A percentile compares a stretch with the other conserved stretches of the same genome.
phyloP scores from a whole-genome alignment of 331 rosid genomes.

The Phaseolus coccineus region DNA sequence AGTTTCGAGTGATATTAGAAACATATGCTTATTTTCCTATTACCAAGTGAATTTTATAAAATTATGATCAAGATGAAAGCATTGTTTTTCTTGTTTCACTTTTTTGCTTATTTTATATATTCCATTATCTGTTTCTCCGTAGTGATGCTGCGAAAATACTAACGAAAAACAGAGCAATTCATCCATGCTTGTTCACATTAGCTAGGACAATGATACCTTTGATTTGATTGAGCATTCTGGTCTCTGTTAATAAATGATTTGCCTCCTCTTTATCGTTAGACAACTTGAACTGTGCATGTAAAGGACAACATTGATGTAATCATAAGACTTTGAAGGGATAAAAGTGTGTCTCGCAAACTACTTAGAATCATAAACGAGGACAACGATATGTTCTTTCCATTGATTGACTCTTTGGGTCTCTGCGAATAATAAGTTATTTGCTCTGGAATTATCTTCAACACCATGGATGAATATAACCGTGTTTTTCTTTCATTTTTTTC shows the following conservation, averaged over 20 bases:
- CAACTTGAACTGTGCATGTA: neutral
- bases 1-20: conserved; percentile 8
- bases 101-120: neutral
- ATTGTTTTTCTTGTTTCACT: neutral
- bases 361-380: conserved; percentile 33
- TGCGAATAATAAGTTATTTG: conserved; percentile 25
- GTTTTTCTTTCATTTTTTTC: neutral
- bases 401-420: neutral
- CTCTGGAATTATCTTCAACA: conserved; percentile 9
- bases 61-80: neutral
- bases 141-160: conserved; percentile 35
- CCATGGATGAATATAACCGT: neutral
- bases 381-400: conserved; percentile 5
- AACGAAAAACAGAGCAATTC: conserved; percentile 24
- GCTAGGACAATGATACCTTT: conserved; percentile 19
- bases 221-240: conserved; percentile 7
- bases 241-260: conserved; percentile 31
- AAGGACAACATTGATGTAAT: conserved; percentile 25
- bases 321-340: neutral
- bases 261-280: conserved; percentile 18
- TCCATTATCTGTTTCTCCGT: conserved; percentile 21
- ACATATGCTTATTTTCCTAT: neutral
- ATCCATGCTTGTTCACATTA: conserved; percentile 48
- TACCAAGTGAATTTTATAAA: neutral
- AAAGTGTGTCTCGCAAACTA: neutral